These are phyloP conservation scores for Neopestalotiopsis clavispora DNA, from an alignment of 2,329 filamentous ascomycete species.

Conservation along the genomic window DNA sequence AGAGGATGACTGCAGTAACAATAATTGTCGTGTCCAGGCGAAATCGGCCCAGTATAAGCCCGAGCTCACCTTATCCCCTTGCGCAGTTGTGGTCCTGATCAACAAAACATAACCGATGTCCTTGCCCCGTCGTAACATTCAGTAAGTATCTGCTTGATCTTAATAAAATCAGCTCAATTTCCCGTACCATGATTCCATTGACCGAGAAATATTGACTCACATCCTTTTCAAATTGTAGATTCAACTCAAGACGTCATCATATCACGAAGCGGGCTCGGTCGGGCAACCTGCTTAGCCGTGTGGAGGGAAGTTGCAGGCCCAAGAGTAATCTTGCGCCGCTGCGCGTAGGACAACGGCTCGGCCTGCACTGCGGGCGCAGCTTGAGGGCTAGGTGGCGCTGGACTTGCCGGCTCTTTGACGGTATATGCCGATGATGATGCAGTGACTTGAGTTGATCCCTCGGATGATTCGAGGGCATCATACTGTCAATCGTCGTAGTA, in stretches of 20 bases:
- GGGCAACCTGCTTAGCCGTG: slow-evolving; percentile 55
- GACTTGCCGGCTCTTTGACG: slow-evolving; percentile 42
- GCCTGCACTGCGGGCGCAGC: slow-evolving; percentile 27
- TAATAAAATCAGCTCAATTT: neutral
- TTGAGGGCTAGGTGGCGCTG: slow-evolving; percentile 44
- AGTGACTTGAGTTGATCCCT: slow-evolving; percentile 77
- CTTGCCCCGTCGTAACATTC: neutral
- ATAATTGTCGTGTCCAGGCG: neutral
- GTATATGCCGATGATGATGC: slow-evolving; percentile 43
- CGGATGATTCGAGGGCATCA: slow-evolving; percentile 77
- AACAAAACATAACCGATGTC: neutral
- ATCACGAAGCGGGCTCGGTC: slow-evolving; percentile 71
- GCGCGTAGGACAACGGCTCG: slow-evolving; percentile 41
- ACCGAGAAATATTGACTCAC: slow-evolving; percentile 24
- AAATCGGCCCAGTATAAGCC: neutral
- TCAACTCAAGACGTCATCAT: slow-evolving; percentile 63
- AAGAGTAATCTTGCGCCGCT: slow-evolving; percentile 53
- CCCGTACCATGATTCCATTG: neutral
- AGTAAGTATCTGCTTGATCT: slow-evolving; percentile 13
- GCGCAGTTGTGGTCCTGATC: neutral
- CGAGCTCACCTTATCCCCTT: neutral
- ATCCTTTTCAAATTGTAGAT: slow-evolving; percentile 34
- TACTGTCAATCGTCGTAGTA: slow-evolving; percentile 72
- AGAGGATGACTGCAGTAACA: neutral
- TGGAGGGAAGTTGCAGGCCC: slow-evolving; percentile 50